Base-by-base conservation (phyloP, 2,329 filamentous ascomycete genomes). In the Cryoendolithus antarcticus region DNA sequence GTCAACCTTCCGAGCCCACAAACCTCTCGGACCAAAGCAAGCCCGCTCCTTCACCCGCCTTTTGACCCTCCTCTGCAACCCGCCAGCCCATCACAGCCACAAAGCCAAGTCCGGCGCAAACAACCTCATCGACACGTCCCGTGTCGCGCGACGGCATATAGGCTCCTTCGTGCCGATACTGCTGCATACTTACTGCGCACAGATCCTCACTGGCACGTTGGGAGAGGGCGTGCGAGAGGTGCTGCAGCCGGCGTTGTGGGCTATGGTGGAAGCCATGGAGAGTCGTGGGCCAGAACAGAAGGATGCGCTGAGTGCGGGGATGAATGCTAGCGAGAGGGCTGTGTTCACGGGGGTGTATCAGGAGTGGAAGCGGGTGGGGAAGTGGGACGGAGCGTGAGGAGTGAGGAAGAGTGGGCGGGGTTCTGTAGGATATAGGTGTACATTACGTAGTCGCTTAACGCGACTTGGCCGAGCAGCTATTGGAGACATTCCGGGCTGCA, bases 31-130 rank as follows among this genome's bases (percentile, higher is more conserved):
- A 44, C 30, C 61, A 10, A 57, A 61, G 11, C 69, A 71, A 41
- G 70, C 69, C 2, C 56, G 62, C 1, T 61, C 67, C 31, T 74
- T 70, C 47, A 65, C 71, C 1, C 68, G 72, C 7, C 58, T 79
- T 6, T 63, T 80, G 13, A 69, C 69, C n/a, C 69, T 72, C 0
- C 66, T 80, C 37, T 76, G 72, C 59, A 73, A 75, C 38, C 76
- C 76, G 0, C 74, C 75, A 6, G 41, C 39, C 44, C 24, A 27
- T 8, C 36, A 43, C 44, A 36, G 43, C 42, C 24, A 45, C 48
- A 27, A 27, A 27, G 4, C 24, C 4, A 27, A 27, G 24, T 8
- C 24, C 7, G 24, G 24, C 24, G 3, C 24, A 27, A 34, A 56
- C 8, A 62, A 61, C 1, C 65, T 80, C 19, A 70, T 70, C 19